A percentile compares a stretch with the other conserved stretches of the same genome.
These are phyloP conservation scores for Euphorbia pulcherrima DNA, from an alignment of 345 rosid species.

Conservation along the genomic window DNA sequence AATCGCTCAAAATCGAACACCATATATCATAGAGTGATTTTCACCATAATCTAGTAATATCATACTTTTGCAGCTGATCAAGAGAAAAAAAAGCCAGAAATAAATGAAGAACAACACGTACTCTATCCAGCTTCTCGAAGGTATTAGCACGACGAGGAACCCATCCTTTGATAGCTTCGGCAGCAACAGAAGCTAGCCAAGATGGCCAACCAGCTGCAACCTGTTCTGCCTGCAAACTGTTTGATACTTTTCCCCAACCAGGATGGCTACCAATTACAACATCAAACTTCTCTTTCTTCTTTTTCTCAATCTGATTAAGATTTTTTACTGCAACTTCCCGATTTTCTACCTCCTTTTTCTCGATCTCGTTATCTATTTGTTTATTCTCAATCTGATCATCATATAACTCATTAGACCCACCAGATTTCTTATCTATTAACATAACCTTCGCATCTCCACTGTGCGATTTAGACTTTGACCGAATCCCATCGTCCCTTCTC, in stretches of 20 bases:
- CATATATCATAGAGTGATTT: background rate
- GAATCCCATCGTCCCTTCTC: slow-evolving; percentile 51
- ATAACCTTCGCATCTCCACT: slow-evolving; percentile 46
- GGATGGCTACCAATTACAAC: slow-evolving; percentile 29
- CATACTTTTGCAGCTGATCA: background rate
- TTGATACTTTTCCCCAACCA: slow-evolving; percentile 33
- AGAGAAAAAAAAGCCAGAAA: background rate
- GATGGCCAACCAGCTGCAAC: slow-evolving; percentile 85
- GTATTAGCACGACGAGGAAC: slow-evolving; percentile 57
- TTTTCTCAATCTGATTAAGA: slow-evolving; percentile 7
- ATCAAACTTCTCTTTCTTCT: slow-evolving; percentile 33
- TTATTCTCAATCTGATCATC: slow-evolving; percentile 46
- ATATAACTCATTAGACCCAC: slow-evolving; percentile 44
- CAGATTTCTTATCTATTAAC: slow-evolving; percentile 51
- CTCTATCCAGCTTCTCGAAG: slow-evolving; percentile 79
- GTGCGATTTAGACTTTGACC: slow-evolving; percentile 34
- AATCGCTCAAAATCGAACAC: background rate
- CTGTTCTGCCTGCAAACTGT: slow-evolving; percentile 52
- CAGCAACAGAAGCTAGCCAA: slow-evolving; percentile 79
- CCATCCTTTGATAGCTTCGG: slow-evolving; percentile 87
- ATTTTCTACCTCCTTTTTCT: slow-evolving; percentile 21
- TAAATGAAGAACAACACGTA: slow-evolving; percentile 27
- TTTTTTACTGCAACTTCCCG: slow-evolving; percentile 13
- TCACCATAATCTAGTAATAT: background rate
- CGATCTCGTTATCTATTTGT: slow-evolving; percentile 21